Conservation (phyloP, 225 moss, liverwort and hornwort species). For the Pleurozium schreberi region DNA sequence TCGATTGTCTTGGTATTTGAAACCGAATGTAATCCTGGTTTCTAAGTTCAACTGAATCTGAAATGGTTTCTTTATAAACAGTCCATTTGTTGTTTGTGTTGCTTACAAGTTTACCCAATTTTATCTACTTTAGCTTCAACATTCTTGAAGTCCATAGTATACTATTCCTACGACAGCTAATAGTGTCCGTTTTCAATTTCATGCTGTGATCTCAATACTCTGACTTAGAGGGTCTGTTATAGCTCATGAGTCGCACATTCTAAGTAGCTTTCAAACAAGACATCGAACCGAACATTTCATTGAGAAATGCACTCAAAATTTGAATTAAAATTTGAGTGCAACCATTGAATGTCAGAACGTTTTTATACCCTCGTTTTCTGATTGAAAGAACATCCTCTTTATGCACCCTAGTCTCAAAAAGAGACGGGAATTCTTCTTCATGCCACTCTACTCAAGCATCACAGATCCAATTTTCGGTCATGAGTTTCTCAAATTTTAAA, state of each 20-base stretch:
- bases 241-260: too few species aligned
- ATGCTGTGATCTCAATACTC: neutral
- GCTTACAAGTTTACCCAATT: neutral
- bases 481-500: neutral
- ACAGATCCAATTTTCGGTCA: neutral
- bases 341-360: neutral
- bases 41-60: neutral
- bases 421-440: neutral
- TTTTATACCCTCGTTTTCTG: neutral
- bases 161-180: neutral
- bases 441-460: neutral
- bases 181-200: neutral
- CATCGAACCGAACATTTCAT: neutral
- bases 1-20: neutral
- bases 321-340: neutral
- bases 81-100: neutral
- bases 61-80: neutral
- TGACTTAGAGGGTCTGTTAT: neutral
- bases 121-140: neutral
- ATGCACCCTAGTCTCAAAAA: neutral
- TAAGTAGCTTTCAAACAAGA: neutral
- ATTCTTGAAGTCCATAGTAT: neutral
- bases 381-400: neutral
- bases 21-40: neutral
- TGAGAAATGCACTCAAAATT: neutral